A percentile compares a stretch with the other conserved stretches of the same genome.
These are phyloP conservation scores for Epichloe gansuensis DNA, from an alignment of 2,329 filamentous ascomycete genomes.

Conservation along the genomic window DNA sequence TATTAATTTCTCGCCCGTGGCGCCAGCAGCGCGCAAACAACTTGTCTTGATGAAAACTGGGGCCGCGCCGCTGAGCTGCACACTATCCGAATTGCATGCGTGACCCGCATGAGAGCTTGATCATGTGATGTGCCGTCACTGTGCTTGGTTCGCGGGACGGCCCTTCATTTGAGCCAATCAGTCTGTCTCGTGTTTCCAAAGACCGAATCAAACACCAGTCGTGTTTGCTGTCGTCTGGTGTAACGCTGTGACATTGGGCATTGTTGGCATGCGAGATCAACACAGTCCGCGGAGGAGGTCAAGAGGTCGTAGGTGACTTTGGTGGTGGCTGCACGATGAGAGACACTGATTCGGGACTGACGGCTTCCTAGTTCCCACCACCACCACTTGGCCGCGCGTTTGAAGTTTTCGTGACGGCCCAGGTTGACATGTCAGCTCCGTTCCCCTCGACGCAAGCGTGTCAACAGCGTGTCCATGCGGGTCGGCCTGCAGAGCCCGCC, in stretches of 20 bases:
- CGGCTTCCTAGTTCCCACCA: too few species aligned
- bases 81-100: slow-evolving; percentile 19
- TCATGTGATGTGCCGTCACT: slow-evolving; percentile 22
- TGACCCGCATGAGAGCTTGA: slow-evolving; percentile 20
- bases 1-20: not conserved
- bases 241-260: not conserved
- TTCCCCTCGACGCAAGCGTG: too few species aligned
- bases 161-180: slow-evolving; percentile 19
- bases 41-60: slow-evolving; percentile 14
- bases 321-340: not conserved
- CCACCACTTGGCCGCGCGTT: too few species aligned
- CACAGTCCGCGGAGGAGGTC: not conserved
- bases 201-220: not conserved
- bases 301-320: too few species aligned
- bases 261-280: not conserved
- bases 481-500: too few species aligned
- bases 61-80: slow-evolving; percentile 20
- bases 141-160: slow-evolving; percentile 28
- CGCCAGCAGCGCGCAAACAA: not conserved
- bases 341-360: too few species aligned
- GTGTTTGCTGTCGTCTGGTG: not conserved
- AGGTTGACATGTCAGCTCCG: too few species aligned
- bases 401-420: too few species aligned
- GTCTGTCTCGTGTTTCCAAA: not conserved
- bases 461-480: too few species aligned